Evolutionary conservation across 768 basidiomycete genomes (phyloP).

Genomic region (Agaricus subrufescens): DNA sequence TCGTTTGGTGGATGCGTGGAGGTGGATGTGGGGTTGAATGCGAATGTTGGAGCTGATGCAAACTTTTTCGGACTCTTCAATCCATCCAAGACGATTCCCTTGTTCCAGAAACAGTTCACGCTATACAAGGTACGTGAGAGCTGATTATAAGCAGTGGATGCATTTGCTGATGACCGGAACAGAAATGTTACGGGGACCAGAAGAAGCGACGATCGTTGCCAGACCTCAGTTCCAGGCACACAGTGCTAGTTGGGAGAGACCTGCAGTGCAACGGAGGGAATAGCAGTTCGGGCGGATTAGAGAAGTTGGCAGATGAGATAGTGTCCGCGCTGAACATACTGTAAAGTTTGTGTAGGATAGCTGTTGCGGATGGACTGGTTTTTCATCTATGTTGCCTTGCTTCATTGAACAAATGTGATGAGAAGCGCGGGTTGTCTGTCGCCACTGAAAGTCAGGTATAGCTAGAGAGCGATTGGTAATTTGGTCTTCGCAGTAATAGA

Average conservation of each 20-base stretch:
- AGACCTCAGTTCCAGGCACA: not conserved
- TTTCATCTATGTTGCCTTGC: too few relatives aligned
- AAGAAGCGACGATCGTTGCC: not conserved
- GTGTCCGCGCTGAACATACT: not conserved
- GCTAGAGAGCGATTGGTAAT: too few relatives aligned
- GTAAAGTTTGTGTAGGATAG: too few relatives aligned
- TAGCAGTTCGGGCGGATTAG: not conserved
- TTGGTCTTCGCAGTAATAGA: too few relatives aligned
- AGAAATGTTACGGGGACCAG: constrained; percentile 16
- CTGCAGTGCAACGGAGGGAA: not conserved
- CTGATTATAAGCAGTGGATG: not conserved
- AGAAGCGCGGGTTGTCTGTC: too few relatives aligned
- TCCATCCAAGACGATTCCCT: constrained; percentile 20
- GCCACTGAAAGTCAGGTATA: too few relatives aligned
- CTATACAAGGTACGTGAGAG: constrained; percentile 28
- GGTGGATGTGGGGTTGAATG: constrained; percentile 27
- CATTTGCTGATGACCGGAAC: not conserved
- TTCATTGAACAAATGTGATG: too few relatives aligned
- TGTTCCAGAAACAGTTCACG: constrained; percentile 33
- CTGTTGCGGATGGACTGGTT: too few relatives aligned
- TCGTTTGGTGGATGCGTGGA: constrained; percentile 28
- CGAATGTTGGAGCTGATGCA: constrained; percentile 35
- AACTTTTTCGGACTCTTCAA: constrained; percentile 38
- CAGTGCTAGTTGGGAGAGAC: not conserved
- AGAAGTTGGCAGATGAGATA: not conserved